Base-by-base conservation (phyloP, 352 stramenopile genomes). In the Blastocystis hominis region DNA sequence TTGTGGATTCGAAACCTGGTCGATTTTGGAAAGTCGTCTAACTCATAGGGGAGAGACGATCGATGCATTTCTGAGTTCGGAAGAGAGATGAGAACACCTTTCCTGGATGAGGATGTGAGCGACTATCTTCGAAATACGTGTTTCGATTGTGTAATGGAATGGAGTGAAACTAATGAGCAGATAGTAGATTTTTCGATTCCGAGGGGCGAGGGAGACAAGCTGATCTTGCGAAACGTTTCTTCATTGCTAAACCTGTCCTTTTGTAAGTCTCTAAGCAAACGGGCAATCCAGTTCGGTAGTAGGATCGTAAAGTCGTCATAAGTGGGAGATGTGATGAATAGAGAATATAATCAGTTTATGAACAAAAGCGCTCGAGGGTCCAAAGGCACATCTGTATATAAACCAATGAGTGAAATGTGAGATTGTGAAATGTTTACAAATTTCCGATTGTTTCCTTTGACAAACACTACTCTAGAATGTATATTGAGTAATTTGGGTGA, bases 231-330 rank as follows among this genome's bases (percentile, higher is more conserved):
- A 13, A 50, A 94, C 20, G 91, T 95, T 1, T 93, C 93, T 5
- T 90, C 88, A 61, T 84, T 90, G 56, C 89, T 96, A 44, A 93
- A 93, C 17, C 89, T 96, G 0, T 55, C 69, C 54, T 91, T 91
- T 84, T 94, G 91, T 76, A 89, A 90, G 10, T 78, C 69, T 2
- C 89, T 97, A 30, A 92, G 94, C 0, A 98, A 98, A 88, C 91
- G 94, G 20, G 95, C 95, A 9, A 98, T 98, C 86, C 95, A 98
- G 88, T 98, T 98, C 88, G 95, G 92, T 17, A 93, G 92, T 86
- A 91, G 93, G 2, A 96, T 97, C 86, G 93, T 93, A 34, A 96
- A 97, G 90, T 91, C 95, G 20, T 20, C 20, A 13, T 38, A 13
- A 44, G 53, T n/a, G 0, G 5, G 36, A 36, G 24, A 9, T 47